Percentiles rank a stretch among this genome's conserved stretches.
Conservation (phyloP, 345 rosid species). For the Xanthoceras sorbifolium region DNA sequence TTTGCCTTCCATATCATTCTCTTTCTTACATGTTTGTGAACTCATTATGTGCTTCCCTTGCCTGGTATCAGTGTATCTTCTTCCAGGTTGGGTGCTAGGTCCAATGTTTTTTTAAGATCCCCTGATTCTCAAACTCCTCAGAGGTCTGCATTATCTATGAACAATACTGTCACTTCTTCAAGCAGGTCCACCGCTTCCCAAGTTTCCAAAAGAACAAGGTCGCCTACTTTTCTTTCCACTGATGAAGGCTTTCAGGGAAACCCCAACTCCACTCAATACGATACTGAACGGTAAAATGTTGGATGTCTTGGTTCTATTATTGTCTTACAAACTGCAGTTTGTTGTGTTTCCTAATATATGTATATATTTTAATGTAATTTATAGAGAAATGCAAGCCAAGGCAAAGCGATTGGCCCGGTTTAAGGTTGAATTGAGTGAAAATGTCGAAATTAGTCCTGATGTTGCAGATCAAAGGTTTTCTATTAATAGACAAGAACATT, state of each 20-base stretch:
- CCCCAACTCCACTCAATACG: conserved; percentile 43
- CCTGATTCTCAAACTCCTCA: conserved; percentile 33
- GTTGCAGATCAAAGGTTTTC: conserved; percentile 40
- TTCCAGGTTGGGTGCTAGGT: conserved; percentile 40
- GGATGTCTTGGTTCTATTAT: neutral
- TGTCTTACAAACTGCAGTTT: neutral
- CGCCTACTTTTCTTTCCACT: conserved; percentile 49
- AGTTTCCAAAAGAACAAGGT: conserved; percentile 69
- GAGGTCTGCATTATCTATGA: conserved; percentile 28
- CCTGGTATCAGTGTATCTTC: conserved; percentile 51
- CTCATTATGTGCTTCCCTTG: conserved; percentile 27
- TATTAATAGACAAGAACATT: conserved; percentile 34
- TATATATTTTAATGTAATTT: conserved; percentile 16
- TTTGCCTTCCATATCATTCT: neutral
- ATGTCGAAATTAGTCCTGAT: conserved; percentile 36
- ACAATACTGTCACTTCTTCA: conserved; percentile 20
- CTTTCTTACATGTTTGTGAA: conserved; percentile 15
- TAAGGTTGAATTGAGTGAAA: conserved; percentile 65
- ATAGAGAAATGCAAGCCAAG: conserved; percentile 85
- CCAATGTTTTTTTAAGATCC: conserved; percentile 29
- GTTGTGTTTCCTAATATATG: conserved; percentile 15
- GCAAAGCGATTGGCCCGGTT: conserved; percentile 84
- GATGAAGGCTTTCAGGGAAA: conserved; percentile 51
- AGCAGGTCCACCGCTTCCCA: conserved; percentile 30
- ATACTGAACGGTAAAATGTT: conserved; percentile 61